Percentiles rank a stretch among this genome's conserved stretches.
phyloP scores from a whole-genome alignment of 2,329 filamentous ascomycete genomes.

The Pezizomycotina sp. region DNA sequence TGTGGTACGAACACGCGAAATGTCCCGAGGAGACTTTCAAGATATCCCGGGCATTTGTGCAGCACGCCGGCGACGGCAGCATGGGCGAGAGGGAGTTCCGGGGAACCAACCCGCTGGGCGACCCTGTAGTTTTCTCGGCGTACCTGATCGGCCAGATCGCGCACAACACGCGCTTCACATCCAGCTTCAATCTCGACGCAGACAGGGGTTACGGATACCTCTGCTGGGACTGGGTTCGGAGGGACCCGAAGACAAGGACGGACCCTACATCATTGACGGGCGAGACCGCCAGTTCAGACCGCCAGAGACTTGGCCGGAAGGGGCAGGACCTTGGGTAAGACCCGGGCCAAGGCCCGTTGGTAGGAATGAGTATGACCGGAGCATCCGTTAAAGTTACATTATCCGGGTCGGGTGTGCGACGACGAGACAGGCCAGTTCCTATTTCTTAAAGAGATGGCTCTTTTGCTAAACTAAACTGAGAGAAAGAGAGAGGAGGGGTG shows the following conservation, averaged over 20 bases:
- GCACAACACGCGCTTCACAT: slow-evolving; percentile 1
- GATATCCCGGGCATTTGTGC: neutral
- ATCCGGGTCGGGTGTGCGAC: too few species aligned
- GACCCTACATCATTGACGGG: neutral
- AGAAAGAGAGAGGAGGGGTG: too few species aligned
- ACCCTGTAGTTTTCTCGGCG: slow-evolving; percentile 1
- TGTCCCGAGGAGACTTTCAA: slow-evolving; percentile 1
- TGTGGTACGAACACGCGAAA: neutral
- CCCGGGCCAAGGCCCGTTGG: too few species aligned
- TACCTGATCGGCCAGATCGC: slow-evolving; percentile 6
- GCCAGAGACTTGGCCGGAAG: slow-evolving; percentile 1
- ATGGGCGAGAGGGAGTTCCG: neutral
- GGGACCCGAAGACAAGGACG: neutral
- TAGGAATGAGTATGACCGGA: too few species aligned
- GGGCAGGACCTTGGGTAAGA: too few species aligned
- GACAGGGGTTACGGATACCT: slow-evolving; percentile 3
- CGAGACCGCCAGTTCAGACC: neutral
- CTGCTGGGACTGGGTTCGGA: slow-evolving; percentile 2
- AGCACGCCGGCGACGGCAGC: neutral
- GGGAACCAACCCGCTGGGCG: slow-evolving; percentile 4
- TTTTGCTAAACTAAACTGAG: too few species aligned
- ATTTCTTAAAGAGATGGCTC: too few species aligned
- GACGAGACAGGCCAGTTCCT: too few species aligned
- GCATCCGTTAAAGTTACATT: too few species aligned
- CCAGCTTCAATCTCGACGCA: slow-evolving; percentile 2